Percentiles rank a stretch among this genome's conserved stretches.
These are phyloP conservation scores for Xylaria longipes DNA, from an alignment of 495 filamentous ascomycete genomes.

Conservation along the genomic window DNA sequence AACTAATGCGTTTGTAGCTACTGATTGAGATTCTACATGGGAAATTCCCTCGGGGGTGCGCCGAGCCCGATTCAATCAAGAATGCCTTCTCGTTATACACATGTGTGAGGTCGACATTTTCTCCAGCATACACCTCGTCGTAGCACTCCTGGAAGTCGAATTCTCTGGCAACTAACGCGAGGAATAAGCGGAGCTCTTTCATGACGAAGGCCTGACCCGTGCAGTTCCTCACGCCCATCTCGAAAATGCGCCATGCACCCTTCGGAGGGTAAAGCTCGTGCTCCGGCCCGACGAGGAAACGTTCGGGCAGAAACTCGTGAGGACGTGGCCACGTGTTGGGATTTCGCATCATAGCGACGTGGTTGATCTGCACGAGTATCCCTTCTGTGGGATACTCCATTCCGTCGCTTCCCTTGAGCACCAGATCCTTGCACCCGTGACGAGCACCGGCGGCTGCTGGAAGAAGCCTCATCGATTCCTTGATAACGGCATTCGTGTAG, in stretches of 20 bases:
- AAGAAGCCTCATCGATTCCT: constrained; percentile 55
- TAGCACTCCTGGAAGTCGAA: constrained; percentile 52
- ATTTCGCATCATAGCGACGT: constrained; percentile 43
- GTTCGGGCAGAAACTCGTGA: constrained; percentile 49
- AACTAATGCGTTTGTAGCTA: constrained; percentile 24
- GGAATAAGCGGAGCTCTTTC: constrained; percentile 52
- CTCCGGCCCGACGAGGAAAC: constrained; percentile 44
- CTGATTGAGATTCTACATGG: constrained; percentile 37
- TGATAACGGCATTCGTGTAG: constrained; percentile 57
- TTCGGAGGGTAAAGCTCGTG: constrained; percentile 45
- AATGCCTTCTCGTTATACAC: constrained; percentile 38
- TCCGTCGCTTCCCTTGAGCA: constrained; percentile 35
- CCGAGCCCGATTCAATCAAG: constrained; percentile 35
- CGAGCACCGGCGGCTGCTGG: constrained; percentile 42
- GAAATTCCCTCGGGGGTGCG: constrained; percentile 36
- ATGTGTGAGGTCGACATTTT: constrained; percentile 33
- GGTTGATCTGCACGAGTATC: constrained; percentile 41
- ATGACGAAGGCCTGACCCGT: constrained; percentile 61
- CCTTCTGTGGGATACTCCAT: constrained; percentile 47
- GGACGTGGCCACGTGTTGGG: constrained; percentile 41
- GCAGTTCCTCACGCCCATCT: constrained; percentile 55
- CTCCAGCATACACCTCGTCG: constrained; percentile 36
- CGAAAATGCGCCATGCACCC: constrained; percentile 58
- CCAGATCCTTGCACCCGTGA: constrained; percentile 40
- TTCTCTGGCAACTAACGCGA: constrained; percentile 51